phyloP scores from a whole-genome alignment of 2,329 filamentous ascomycete genomes.

The Polychaeton citri region DNA sequence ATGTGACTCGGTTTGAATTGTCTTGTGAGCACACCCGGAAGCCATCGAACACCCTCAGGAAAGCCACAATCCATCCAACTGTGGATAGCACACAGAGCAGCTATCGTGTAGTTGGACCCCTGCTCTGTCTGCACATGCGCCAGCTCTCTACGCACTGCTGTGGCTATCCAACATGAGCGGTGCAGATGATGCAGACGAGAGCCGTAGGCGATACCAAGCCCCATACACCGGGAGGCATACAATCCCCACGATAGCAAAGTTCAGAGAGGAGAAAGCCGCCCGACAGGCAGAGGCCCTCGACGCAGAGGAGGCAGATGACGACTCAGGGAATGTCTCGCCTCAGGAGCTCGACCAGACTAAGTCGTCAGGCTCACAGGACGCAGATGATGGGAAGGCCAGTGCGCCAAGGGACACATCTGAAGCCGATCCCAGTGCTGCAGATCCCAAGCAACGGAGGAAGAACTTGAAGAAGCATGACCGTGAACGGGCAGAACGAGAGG shows the following conservation, averaged over 20 bases:
- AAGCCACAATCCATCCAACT: no score
- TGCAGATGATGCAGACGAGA: slow-evolving; percentile 28
- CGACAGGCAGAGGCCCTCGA: slow-evolving; percentile 16
- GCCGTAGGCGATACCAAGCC: slow-evolving; percentile 24
- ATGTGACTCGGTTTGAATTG: no score
- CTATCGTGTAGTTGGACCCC: no score
- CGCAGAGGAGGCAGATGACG: slow-evolving; percentile 4
- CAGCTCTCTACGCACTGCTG: no score
- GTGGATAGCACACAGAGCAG: no score
- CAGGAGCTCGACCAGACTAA: slow-evolving; percentile 4
- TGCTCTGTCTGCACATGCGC: no score
- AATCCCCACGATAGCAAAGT: slow-evolving; percentile 34
- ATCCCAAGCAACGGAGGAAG: slow-evolving; percentile 36
- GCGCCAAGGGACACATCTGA: slow-evolving; percentile 32
- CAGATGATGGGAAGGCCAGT: slow-evolving; percentile 8
- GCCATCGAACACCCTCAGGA: no score
- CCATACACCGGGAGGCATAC: slow-evolving; percentile 31
- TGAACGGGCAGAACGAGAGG: slow-evolving; percentile 41
- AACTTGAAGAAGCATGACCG: slow-evolving; percentile 35
- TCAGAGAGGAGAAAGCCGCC: slow-evolving; percentile 32
- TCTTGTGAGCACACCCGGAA: no score
- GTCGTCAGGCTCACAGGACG: slow-evolving; percentile 7
- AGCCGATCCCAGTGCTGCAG: slow-evolving; percentile 19
- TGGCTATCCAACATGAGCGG: slow-evolving; percentile 16
- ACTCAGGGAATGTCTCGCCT: neutral